phyloP scores from a whole-genome alignment of 108 stramenopile genomes.

The Nannochloropsis gaditana region DNA sequence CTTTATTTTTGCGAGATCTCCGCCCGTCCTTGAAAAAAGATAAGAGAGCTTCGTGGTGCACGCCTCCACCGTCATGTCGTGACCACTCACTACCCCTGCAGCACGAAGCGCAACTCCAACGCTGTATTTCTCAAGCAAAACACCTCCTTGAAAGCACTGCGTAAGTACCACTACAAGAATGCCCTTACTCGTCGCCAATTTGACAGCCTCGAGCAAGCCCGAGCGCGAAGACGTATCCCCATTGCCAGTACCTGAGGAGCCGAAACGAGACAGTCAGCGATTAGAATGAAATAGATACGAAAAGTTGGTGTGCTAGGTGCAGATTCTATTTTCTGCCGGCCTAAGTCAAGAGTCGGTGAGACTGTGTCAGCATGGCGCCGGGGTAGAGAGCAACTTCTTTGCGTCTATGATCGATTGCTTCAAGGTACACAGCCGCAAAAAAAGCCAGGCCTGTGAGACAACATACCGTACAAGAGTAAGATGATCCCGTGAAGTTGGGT shows the following conservation, averaged over 20 bases:
- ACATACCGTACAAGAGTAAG: slow-evolving; percentile 88
- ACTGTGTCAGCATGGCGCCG: no score
- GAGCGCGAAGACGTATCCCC: not conserved
- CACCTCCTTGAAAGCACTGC: slow-evolving; percentile 82
- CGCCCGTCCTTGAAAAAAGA: slow-evolving; percentile 58
- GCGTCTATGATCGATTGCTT: no score
- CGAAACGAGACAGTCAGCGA: not conserved
- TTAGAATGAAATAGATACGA: no score
- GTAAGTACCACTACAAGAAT: slow-evolving; percentile 81
- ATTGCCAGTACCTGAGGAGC: not conserved
- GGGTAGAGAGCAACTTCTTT: no score
- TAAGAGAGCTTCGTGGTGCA: slow-evolving; percentile 79
- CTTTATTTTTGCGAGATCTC: not conserved
- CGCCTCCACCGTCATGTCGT: slow-evolving; percentile 95
- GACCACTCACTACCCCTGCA: slow-evolving; percentile 68
- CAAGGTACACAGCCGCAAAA: not conserved
- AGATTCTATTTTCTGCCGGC: no score
- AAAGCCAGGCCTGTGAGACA: not conserved
- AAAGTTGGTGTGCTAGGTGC: no score
- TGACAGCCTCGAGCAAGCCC: slow-evolving; percentile 38
- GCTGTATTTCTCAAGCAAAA: slow-evolving; percentile 80
- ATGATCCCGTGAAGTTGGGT: slow-evolving; percentile 67
- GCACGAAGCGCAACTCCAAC: slow-evolving; percentile 68
- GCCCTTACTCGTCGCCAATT: slow-evolving; percentile 38
- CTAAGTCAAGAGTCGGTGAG: no score